Base-by-base conservation (phyloP, 192 early-diverging fungal species). In the Geranomyces michiganensis region DNA sequence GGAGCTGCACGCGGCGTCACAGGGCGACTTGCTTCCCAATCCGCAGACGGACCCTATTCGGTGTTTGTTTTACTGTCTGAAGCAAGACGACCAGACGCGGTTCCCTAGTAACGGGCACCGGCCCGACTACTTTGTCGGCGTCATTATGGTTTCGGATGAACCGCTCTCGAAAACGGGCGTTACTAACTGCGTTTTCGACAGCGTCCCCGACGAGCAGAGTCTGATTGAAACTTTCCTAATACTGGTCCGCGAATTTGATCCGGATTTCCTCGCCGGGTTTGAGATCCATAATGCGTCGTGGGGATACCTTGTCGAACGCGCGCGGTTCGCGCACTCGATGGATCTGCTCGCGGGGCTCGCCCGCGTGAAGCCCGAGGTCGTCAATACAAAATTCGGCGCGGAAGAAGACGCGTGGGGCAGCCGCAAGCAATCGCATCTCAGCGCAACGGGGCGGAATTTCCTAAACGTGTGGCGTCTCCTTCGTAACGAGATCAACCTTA, bases 381-480 rank as follows among this genome's bases (percentile, higher is more conserved):
- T 68, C 31, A 80, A 82, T 22, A 77, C 78, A 0, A 72, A 78
- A 22, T 76, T 71, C 71, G 78, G 74, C 26, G 17, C 58, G 9
- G 80, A 81, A 24, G 68, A 81, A 48, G 77, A 85, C 51, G 70
- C 65, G 24, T 92, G 88, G 88, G 84, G 88, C 1, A 81, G 81
- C 64, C 81, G 77, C 45, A 88, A 92, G 55, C 77, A 89, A 15
- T 86, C 91, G 4, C 72, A 82, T 0, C 73, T 95, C n/a, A 81
- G 81, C 31, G 66, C 91, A 7, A 62, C 74, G 31, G 95, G 95
- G 19, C 84, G 95, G 2, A 91, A 94, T 70, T 83, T 95, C 56
- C 76, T 98, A 14, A 96, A 96, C 77, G 79, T 95, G 24, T 98
- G 96, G 96, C 74, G 93, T 33, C 68, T 95, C 33, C 88, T 98